phyloP scores from a whole-genome alignment of 164 flowering plant species.

The Piper betle region DNA sequence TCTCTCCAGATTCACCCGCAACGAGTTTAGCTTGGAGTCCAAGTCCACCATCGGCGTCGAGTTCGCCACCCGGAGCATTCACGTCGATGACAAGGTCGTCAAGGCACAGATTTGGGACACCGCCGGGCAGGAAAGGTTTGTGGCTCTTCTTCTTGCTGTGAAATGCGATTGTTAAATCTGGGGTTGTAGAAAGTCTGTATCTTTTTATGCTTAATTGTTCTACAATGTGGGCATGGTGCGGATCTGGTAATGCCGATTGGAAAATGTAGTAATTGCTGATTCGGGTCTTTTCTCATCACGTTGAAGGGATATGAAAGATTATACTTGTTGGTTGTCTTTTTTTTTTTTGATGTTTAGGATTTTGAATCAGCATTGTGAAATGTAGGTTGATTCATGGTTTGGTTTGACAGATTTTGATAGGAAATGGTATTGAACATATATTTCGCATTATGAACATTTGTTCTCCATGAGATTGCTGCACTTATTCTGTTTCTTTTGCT shows the following conservation, averaged over 20 bases:
- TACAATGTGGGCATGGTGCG: not conserved
- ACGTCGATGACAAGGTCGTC: constrained; percentile 32
- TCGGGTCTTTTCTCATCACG: not conserved
- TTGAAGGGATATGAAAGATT: too few species aligned
- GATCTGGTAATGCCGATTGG: not conserved
- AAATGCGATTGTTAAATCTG: not conserved
- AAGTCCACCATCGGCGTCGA: constrained; percentile 39
- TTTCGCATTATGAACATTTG: too few species aligned
- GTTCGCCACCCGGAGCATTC: constrained; percentile 33
- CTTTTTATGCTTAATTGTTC: not conserved
- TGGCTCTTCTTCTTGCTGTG: too few species aligned
- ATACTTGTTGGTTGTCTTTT: too few species aligned
- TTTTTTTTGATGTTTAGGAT: not conserved
- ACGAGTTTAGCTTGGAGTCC: constrained; percentile 34
- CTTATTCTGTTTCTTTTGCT: too few species aligned
- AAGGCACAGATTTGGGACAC: constrained; percentile 70
- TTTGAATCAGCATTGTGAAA: too few species aligned
- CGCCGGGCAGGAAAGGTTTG: constrained; percentile 36
- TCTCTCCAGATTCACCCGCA: constrained; percentile 22
- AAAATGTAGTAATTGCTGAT: too few species aligned
- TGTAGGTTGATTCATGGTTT: not conserved
- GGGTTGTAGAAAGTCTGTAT: not conserved
- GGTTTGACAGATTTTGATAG: not conserved
- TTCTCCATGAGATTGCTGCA: too few species aligned
- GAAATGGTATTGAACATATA: too few species aligned